Base-by-base conservation (phyloP, 257 asterid genomes). In the Nicotiana noctiflora region DNA sequence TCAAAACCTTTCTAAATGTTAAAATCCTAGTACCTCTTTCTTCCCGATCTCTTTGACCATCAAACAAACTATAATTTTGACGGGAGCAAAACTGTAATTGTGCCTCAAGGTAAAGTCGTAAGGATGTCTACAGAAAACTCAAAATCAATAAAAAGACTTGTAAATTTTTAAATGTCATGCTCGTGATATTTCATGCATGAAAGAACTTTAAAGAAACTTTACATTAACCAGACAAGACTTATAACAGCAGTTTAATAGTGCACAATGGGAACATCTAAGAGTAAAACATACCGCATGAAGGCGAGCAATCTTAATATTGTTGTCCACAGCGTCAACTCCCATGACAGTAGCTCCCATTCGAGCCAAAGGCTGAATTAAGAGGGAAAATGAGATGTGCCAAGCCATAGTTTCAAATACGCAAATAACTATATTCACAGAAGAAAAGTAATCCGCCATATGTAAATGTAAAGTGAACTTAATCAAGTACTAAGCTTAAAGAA, bases 251-350 rank as follows among this genome's bases (percentile, higher is more conserved):
- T 10, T 49, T 49, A 23, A 14, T 74, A 56, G 61, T 23, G 21
- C 79, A 74, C 51, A 34, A 25, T 1, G 40, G 60, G 25, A 49
- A 74, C 15, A 75, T 52, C 59, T 29, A 49, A 72, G 21, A 59
- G 84, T 14, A 40, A 44, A 72, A 85, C 92, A 78, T 92, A 94
- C 98, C 83, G 97, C 97, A 82, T 94, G 99, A 83, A 91, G 88
- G 80, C 87, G 93, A 60, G 99, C 97, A 75, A 96, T 86, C 85
- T 90, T 91, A 79, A 91, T 91, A 83, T 96, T 96, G 88, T 94
- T 96, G 56, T 96, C 97, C 61, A 93, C 91, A n/a, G 98, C 99
- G 85, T 96, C 99, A 83, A 96, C 79, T 83, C 98, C 98, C 17
- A 89, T 92, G 72, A 92, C 95, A 14, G 86, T 86, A 76, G 99